Percentiles rank a stretch among this genome's conserved stretches.
Evolutionary conservation across 2,329 filamentous ascomycete species (phyloP).

Genomic region (Penicillium italicum): DNA sequence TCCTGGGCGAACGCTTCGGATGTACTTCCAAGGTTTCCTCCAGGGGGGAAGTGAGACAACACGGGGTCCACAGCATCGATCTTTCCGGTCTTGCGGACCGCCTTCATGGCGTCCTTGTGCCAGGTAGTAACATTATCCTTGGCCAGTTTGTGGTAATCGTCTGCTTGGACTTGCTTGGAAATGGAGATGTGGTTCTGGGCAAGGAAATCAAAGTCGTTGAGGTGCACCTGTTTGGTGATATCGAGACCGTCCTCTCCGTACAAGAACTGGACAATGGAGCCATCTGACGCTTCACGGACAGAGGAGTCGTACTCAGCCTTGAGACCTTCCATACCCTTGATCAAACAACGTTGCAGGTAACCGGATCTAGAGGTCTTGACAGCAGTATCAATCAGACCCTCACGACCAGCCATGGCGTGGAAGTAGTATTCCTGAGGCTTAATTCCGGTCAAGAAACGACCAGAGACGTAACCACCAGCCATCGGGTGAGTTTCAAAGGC

Average conservation of each 20-base stretch:
- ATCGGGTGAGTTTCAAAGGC: slow-evolving; percentile 85
- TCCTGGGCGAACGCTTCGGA: slow-evolving; percentile 79
- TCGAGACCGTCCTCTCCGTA: slow-evolving; percentile 97
- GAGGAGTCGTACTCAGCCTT: slow-evolving; percentile 90
- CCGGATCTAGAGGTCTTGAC: slow-evolving; percentile 97
- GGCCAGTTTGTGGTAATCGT: slow-evolving; percentile 54
- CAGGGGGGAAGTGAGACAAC: slow-evolving; percentile 68
- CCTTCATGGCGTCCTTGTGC: slow-evolving; percentile 70
- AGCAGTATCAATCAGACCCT: slow-evolving; percentile 97
- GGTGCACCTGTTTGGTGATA: slow-evolving; percentile 87
- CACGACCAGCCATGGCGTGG: slow-evolving; percentile 98
- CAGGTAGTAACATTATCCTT: slow-evolving; percentile 63
- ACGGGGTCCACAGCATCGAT: slow-evolving; percentile 70
- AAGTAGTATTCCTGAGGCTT: slow-evolving; percentile 98
- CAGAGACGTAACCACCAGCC: slow-evolving; percentile 89
- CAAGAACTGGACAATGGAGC: slow-evolving; percentile 87
- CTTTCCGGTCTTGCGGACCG: slow-evolving; percentile 68
- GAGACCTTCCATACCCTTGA: slow-evolving; percentile 97
- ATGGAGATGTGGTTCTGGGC: slow-evolving; percentile 81
- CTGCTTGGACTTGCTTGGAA: slow-evolving; percentile 69
- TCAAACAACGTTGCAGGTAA: slow-evolving; percentile 92
- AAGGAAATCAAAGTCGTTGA: slow-evolving; percentile 85
- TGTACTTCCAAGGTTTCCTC: slow-evolving; percentile 75
- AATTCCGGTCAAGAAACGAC: slow-evolving; percentile 96
- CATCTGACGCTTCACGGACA: slow-evolving; percentile 82